phyloP scores from a whole-genome alignment of 2,329 filamentous ascomycete genomes.

The Sclerotinia glacialis region DNA sequence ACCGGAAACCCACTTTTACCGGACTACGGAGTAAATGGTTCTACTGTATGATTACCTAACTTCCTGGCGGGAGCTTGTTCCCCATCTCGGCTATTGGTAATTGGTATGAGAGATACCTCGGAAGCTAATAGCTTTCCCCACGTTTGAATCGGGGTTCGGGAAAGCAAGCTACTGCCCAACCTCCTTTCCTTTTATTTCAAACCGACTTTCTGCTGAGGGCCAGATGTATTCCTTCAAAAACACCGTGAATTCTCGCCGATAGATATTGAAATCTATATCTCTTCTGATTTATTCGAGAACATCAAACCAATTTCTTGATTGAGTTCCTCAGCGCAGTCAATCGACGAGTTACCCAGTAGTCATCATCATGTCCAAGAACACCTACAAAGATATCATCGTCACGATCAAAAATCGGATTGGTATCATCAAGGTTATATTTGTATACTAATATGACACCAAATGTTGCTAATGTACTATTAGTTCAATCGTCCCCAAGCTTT shows the following conservation, averaged over 20 bases:
- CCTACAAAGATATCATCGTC: constrained; percentile 46
- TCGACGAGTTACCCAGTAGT: neutral
- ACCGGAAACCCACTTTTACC: too few relatives aligned
- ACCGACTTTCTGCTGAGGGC: too few relatives aligned
- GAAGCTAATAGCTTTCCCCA: too few relatives aligned
- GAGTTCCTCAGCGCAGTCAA: neutral
- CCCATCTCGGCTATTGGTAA: too few relatives aligned
- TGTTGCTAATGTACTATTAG: constrained; percentile 43
- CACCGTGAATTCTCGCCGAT: neutral
- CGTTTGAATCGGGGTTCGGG: too few relatives aligned
- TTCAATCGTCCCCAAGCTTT: constrained; percentile 49
- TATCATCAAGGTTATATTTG: constrained; percentile 43
- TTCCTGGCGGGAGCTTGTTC: too few relatives aligned
- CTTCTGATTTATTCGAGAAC: too few relatives aligned
- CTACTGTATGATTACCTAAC: too few relatives aligned
- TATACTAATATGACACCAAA: neutral
- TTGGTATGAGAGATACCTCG: too few relatives aligned
- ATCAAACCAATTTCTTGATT: neutral
- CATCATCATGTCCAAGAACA: constrained; percentile 25
- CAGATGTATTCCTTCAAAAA: neutral
- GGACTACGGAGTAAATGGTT: too few relatives aligned
- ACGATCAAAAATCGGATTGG: constrained; percentile 46
- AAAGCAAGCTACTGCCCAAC: neutral
- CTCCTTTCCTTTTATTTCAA: too few relatives aligned
- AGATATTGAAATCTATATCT: neutral